Percentiles rank a stretch among this genome's conserved stretches.
Conservation (phyloP, 495 filamentous ascomycete species). For the Chlorociboria aeruginascens region DNA sequence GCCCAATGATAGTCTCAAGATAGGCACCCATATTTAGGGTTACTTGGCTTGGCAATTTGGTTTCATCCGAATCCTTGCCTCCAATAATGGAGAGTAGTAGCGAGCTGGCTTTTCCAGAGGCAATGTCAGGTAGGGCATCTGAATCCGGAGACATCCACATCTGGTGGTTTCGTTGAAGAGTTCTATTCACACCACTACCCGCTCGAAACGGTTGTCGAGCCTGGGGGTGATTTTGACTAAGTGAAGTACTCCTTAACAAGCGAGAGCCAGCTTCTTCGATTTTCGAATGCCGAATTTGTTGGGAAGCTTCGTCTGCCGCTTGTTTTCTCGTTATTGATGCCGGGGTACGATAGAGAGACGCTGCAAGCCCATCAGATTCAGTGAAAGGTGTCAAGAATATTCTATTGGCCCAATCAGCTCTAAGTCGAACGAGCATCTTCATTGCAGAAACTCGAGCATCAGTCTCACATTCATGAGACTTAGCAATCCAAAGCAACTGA, state of each 20-base stretch:
- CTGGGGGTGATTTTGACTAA: conserved; percentile 29
- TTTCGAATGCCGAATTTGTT: conserved; percentile 27
- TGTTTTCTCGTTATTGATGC: conserved; percentile 36
- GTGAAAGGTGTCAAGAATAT: conserved; percentile 53
- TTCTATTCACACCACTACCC: conserved; percentile 25
- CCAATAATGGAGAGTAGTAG: conserved; percentile 25
- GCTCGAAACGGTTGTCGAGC: conserved; percentile 21
- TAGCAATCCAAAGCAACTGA: conserved; percentile 46
- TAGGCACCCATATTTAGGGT: conserved; percentile 58
- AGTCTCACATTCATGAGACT: conserved; percentile 36
- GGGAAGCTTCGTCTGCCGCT: conserved; percentile 33
- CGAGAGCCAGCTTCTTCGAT: conserved; percentile 22
- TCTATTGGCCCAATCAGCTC: conserved; percentile 64
- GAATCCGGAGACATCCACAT: conserved; percentile 41
- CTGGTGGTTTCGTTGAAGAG: conserved; percentile 27
- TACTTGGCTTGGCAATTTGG: not conserved
- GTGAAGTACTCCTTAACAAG: conserved; percentile 32
- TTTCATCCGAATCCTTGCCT: conserved; percentile 9
- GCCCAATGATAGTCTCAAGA: conserved; percentile 60
- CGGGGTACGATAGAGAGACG: conserved; percentile 55
- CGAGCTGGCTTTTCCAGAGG: conserved; percentile 29
- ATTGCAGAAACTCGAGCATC: conserved; percentile 70
- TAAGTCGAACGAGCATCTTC: conserved; percentile 73
- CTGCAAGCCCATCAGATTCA: conserved; percentile 61
- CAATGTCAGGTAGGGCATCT: conserved; percentile 35